phyloP scores from a whole-genome alignment of 208 protist genomes.

The Crithidia brevicula region DNA sequence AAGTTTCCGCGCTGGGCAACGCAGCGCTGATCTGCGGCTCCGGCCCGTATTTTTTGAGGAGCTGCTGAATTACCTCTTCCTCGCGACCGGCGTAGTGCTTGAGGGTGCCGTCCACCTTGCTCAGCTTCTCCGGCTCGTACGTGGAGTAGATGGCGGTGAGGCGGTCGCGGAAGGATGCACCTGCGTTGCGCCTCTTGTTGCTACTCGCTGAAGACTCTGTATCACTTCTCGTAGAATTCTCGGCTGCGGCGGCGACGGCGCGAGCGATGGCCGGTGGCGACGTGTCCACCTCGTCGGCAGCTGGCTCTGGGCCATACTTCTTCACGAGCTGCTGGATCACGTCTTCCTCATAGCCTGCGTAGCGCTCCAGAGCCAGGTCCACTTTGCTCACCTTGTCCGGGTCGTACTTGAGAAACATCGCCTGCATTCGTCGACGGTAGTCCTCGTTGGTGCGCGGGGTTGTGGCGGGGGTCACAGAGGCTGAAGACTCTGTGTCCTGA shows the following conservation, averaged over 20 bases:
- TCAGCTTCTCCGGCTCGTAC: constrained; percentile 73
- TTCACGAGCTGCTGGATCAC: constrained; percentile 42
- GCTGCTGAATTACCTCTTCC: constrained; percentile 69
- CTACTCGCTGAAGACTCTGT: not conserved
- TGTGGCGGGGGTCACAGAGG: constrained; percentile 1
- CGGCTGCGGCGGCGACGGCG: not conserved
- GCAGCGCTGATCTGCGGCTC: constrained; percentile 38
- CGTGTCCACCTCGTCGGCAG: constrained; percentile 9
- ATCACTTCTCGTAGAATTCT: not conserved
- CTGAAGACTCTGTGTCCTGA: not conserved
- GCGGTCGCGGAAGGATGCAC: constrained; percentile 52
- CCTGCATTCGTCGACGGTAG: constrained; percentile 40
- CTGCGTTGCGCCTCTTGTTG: constrained; percentile 3
- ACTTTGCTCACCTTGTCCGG: constrained; percentile 34
- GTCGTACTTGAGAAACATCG: constrained; percentile 48
- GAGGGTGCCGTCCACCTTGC: constrained; percentile 63
- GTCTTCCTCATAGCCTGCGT: constrained; percentile 41
- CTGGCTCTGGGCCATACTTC: constrained; percentile 42
- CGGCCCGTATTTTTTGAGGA: constrained; percentile 78
- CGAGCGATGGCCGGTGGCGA: not conserved
- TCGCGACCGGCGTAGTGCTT: constrained; percentile 66
- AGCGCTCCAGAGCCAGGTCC: constrained; percentile 37
- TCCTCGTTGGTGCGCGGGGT: constrained; percentile 6
- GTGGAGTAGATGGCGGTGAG: constrained; percentile 69
- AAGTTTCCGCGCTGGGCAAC: not conserved